Percentiles rank a stretch among this genome's conserved stretches.
Evolutionary conservation across 2,329 filamentous ascomycete genomes (phyloP).

Genomic region (Microcera coccophila): DNA sequence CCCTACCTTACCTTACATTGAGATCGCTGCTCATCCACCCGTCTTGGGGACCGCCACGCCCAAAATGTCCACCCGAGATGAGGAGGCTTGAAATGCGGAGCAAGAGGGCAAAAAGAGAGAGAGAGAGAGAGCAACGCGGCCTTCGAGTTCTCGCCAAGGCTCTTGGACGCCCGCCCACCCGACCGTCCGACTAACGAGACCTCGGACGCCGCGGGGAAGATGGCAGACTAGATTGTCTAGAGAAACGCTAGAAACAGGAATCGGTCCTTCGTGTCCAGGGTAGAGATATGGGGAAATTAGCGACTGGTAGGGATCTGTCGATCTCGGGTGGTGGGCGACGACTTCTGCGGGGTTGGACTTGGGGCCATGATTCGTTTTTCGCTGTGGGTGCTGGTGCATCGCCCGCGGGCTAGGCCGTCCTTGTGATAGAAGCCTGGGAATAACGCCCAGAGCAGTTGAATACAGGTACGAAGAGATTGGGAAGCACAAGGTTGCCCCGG

Average conservation of each 20-base stretch:
- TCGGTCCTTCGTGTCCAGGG: conserved; percentile 4
- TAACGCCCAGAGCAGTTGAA: too few relatives aligned
- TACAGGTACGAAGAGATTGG: too few relatives aligned
- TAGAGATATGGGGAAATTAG: not conserved
- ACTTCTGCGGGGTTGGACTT: conserved; percentile 7
- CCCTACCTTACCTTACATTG: conserved; percentile 1
- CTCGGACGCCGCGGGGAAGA: conserved; percentile 1
- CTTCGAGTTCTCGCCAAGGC: conserved; percentile 2
- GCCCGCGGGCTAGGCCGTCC: not conserved
- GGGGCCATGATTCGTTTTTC: not conserved
- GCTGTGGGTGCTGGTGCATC: too few relatives aligned
- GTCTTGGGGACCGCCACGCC: conserved; percentile 10
- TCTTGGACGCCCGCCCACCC: conserved; percentile 14
- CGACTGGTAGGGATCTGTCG: conserved; percentile 11
- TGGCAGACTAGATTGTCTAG: too few relatives aligned
- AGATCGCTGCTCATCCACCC: conserved; percentile 11
- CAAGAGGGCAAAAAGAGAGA: not conserved
- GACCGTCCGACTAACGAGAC: conserved; percentile 18
- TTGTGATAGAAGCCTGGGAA: too few relatives aligned
- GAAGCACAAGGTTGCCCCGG: not conserved
- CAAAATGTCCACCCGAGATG: too few relatives aligned
- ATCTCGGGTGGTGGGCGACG: conserved; percentile 9
- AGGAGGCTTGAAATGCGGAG: conserved; percentile 13
- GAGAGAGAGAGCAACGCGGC: not conserved
- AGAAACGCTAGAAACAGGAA: too few relatives aligned